Evolutionary conservation across 331 rosid species (phyloP).

Genomic region (Acacia pycnantha): DNA sequence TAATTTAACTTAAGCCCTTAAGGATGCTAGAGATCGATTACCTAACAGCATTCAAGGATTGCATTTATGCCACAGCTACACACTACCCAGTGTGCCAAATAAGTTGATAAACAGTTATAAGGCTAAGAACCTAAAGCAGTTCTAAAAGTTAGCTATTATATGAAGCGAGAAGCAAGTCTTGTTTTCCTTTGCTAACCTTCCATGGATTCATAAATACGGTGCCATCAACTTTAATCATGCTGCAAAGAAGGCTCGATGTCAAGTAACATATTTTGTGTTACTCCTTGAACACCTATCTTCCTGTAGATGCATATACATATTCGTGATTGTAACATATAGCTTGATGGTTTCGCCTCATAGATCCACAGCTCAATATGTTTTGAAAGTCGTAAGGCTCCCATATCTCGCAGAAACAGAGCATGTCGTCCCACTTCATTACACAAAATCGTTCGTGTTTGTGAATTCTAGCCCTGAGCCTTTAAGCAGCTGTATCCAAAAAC

Average conservation of each 20-base stretch:
- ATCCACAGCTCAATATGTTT: background rate
- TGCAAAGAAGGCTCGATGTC: conserved; percentile 18
- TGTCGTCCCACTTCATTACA: background rate
- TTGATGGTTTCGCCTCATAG: background rate
- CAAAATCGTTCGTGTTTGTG: background rate
- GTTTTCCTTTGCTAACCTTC: background rate
- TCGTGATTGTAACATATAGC: conserved; percentile 13
- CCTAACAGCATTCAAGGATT: background rate
- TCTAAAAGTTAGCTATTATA: conserved; percentile 24
- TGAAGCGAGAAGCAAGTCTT: conserved; percentile 12
- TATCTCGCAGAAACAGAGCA: background rate
- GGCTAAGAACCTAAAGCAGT: conserved; percentile 4
- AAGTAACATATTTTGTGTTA: conserved; percentile 13
- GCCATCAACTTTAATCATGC: conserved; percentile 26
- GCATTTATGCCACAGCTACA: conserved; percentile 23
- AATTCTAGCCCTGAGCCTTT: conserved; percentile 12
- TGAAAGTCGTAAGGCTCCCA: background rate
- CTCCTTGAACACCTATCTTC: conserved; percentile 7
- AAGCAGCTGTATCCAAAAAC: conserved; percentile 4
- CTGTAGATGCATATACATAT: background rate
- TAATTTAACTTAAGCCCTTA: background rate
- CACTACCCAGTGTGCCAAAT: conserved; percentile 15
- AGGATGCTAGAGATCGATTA: too few relatives aligned
- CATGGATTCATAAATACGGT: conserved; percentile 29
- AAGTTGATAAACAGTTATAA: background rate